Conservation (phyloP, 1,139 yeast species). For the Pichia sp. region DNA sequence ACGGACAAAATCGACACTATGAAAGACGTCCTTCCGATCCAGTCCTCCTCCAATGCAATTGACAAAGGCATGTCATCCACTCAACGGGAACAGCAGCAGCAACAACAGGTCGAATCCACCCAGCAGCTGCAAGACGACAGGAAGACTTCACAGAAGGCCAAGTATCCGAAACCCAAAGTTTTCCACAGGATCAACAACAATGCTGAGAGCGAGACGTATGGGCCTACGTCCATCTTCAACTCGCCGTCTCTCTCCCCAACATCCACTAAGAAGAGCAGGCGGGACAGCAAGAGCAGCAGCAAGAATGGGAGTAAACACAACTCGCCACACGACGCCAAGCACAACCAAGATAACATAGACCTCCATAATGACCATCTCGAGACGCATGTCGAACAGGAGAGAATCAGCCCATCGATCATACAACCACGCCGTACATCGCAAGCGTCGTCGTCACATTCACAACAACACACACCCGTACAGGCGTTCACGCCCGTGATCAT, state of each 20-base stretch:
- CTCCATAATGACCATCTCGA: neutral
- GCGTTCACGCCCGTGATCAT: neutral
- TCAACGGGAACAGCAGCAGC: too few species aligned
- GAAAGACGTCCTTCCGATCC: too few species aligned
- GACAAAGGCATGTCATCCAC: too few species aligned
- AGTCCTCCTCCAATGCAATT: too few species aligned
- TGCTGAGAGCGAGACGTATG: constrained; percentile 13
- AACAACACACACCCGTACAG: neutral
- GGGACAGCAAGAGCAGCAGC: neutral
- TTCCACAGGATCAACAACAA: constrained; percentile 1
- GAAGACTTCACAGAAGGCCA: neutral
- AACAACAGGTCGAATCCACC: too few species aligned
- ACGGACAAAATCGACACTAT: neutral
- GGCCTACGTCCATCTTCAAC: constrained; percentile 19
- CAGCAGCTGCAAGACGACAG: too few species aligned
- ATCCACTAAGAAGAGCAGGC: neutral
- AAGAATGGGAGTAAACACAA: neutral
- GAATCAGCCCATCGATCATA: too few species aligned
- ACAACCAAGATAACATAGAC: constrained; percentile 1
- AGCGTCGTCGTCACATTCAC: neutral
- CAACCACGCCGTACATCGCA: too few species aligned
- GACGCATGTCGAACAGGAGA: too few species aligned
- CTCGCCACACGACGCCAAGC: neutral
- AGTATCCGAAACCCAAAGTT: constrained; percentile 18
- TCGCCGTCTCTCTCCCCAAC: neutral